phyloP scores from a whole-genome alignment of 306 rosid species.

The Trichosanthes cucumerina region DNA sequence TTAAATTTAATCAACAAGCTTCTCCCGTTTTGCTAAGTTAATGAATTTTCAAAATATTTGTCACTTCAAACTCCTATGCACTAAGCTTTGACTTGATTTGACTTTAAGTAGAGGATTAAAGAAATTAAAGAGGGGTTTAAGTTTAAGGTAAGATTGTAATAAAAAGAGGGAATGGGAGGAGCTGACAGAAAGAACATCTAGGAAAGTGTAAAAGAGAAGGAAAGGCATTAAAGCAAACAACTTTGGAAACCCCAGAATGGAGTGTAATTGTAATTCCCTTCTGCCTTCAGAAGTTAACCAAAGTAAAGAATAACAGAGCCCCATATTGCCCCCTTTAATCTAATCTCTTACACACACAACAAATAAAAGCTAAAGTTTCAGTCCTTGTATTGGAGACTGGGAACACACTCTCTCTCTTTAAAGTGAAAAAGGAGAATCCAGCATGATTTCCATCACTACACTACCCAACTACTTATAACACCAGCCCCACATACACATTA shows the following conservation, averaged over 20 bases:
- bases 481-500: constrained; percentile 16
- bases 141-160: not conserved
- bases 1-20: not conserved
- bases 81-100: not conserved
- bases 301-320: constrained; percentile 34
- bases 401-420: constrained; percentile 32
- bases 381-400: constrained; percentile 95
- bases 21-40: not conserved
- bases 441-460: constrained; percentile 63
- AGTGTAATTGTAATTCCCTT: constrained; percentile 46
- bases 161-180: constrained; percentile 10
- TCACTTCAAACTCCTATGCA: too few species aligned
- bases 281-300: constrained; percentile 34
- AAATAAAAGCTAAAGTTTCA: constrained; percentile 71
- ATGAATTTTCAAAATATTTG: not conserved
- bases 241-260: not conserved
- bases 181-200: constrained; percentile 63
- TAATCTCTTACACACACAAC: not conserved
- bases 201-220: constrained; percentile 71
- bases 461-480: constrained; percentile 41
- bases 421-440: constrained; percentile 5
- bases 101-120: not conserved
- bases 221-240: constrained; percentile 30
- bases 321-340: constrained; percentile 24
- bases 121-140: not conserved